Evolutionary conservation across 2,329 filamentous ascomycete genomes (phyloP), one percentile per base, ranked within the genome.

Genomic region (Fonsecaea erecta): DNA sequence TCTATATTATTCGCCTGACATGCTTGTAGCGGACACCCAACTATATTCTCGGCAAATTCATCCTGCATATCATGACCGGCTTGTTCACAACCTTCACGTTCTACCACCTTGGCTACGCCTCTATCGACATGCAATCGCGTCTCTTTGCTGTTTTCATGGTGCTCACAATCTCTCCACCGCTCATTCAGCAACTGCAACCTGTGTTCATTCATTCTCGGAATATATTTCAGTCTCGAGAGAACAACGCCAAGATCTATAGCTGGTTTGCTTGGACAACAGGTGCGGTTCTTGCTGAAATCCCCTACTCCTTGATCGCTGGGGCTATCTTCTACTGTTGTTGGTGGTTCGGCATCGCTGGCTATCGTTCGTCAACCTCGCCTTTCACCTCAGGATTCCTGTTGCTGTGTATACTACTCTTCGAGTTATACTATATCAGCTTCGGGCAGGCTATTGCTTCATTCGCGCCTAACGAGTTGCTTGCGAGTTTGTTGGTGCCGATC

Each of bases 61-160:
- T 87, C 75, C 78, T 89, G 1, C 85, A 88, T 59, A 83, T 89
- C 55, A 78, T 87, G 52, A 86, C 85, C 0, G 87, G 86, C 12
- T 80, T 90, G 18, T 90, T 91, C 79, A 90, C 89, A 68, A 86
- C 85, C 14, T 90, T 91, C 72, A 90, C 88, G 0, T 91, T 91
- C 73, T 91, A 84, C 81, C 82, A 86, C 67, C 75, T 90, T 0
- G 83, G 83, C 0, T 80, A 83, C 56, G 80, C 83, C 1, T 79
- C 79, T 1, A 84, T 88, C 64, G 88, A 89, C 71, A 85, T 89
- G 78, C 89, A 91, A 74, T 88, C 87, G 53, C 83, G 89, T 7
- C 82, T 93, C 8, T 93, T 94, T 77, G 88, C 88, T 8, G 82
- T 90, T 62, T 94, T 94, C 77, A 88, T 92, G 83, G 90, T 89